Conservation (phyloP, 164 flowering plant species). For the Vitis labrusca region DNA sequence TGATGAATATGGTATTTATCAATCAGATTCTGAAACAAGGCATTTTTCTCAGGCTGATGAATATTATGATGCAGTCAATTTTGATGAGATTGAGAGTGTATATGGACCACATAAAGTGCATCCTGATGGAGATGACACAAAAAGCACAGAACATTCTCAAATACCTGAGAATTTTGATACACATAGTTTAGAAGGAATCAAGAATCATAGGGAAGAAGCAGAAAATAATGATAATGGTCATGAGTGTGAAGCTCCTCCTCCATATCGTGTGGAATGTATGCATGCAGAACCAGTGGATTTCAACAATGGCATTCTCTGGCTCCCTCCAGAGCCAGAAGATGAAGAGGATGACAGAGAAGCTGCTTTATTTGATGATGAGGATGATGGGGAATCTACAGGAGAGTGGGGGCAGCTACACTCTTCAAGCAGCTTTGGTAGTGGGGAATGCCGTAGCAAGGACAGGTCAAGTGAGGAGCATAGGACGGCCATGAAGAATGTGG, state of each 20-base stretch:
- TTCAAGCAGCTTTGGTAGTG: slow-evolving; percentile 69
- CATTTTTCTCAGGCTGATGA: slow-evolving; percentile 38
- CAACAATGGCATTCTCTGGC: slow-evolving; percentile 77
- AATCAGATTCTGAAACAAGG: slow-evolving; percentile 44
- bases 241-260: slow-evolving; percentile 41
- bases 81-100: slow-evolving; percentile 41
- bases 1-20: slow-evolving; percentile 58
- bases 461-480: slow-evolving; percentile 70
- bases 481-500: slow-evolving; percentile 72
- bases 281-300: slow-evolving; percentile 70
- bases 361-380: slow-evolving; percentile 63
- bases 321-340: slow-evolving; percentile 89
- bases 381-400: slow-evolving; percentile 56
- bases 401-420: slow-evolving; percentile 72
- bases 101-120: slow-evolving; percentile 45
- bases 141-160: slow-evolving; percentile 29
- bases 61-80: slow-evolving; percentile 41
- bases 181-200: slow-evolving; percentile 20
- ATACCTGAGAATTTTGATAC: slow-evolving; percentile 32
- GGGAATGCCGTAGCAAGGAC: slow-evolving; percentile 58
- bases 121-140: slow-evolving; percentile 40
- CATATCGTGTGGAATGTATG: slow-evolving; percentile 38
- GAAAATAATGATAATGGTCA: slow-evolving; percentile 39
- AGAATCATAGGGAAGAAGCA: slow-evolving; percentile 29
- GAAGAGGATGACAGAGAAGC: slow-evolving; percentile 77